Conservation (phyloP, 352 stramenopile species). For the Pythium utonaiense region DNA sequence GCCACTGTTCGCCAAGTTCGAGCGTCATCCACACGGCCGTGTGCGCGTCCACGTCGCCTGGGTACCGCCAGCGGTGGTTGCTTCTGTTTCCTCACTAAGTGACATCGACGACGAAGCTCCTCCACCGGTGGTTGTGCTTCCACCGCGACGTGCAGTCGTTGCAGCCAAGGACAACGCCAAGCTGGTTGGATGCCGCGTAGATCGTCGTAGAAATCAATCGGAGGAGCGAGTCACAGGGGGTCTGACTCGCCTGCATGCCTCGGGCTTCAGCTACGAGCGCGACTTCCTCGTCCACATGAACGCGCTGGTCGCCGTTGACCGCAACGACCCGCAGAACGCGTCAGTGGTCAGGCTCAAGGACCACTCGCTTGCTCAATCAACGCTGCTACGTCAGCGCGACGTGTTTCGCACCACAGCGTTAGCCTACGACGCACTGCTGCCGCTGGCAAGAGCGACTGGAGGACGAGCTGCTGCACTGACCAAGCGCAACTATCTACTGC, state of each 20-base stretch:
- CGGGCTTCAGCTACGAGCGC: conserved; percentile 48
- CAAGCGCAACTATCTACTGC: conserved; percentile 62
- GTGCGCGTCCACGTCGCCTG: conserved; percentile 43
- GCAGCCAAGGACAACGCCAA: conserved; percentile 10
- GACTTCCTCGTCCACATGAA: conserved; percentile 57
- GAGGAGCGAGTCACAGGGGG: background rate
- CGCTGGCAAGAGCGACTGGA: background rate
- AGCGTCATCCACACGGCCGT: conserved; percentile 43
- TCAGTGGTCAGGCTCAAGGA: conserved; percentile 42
- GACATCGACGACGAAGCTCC: background rate
- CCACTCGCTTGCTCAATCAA: conserved; percentile 36
- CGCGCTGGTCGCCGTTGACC: conserved; percentile 43
- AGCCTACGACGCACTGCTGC: conserved; percentile 3
- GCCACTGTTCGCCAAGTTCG: conserved; percentile 34
- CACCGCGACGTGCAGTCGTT: conserved; percentile 4
- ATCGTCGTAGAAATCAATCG: background rate
- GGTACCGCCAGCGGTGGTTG: conserved; percentile 30
- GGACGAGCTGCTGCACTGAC: conserved; percentile 31
- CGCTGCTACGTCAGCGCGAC: conserved; percentile 27
- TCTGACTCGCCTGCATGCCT: background rate
- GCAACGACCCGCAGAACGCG: conserved; percentile 72
- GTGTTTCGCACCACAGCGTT: conserved; percentile 43
- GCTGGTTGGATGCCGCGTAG: conserved; percentile 23
- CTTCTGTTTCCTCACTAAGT: background rate
- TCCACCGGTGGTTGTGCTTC: conserved; percentile 8